Evolutionary conservation across 352 stramenopile genomes (phyloP).

Genomic region (Phytophthora foliorum): DNA sequence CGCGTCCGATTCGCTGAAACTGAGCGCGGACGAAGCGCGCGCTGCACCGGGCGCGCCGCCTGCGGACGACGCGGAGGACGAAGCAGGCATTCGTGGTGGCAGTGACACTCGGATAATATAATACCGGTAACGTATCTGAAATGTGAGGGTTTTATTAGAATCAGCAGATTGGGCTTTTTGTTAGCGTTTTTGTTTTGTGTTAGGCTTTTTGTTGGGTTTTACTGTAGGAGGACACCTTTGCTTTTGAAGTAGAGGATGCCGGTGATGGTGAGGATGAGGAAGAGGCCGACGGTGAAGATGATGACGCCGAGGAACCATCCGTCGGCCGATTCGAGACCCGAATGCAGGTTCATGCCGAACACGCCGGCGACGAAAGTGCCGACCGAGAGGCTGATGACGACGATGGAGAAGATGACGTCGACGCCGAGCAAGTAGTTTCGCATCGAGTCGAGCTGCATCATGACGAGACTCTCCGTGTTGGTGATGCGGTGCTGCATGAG

Average conservation of each 20-base stretch:
- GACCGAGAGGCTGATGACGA: conserved; percentile 66
- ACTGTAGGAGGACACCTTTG: conserved; percentile 62
- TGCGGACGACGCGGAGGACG: background rate
- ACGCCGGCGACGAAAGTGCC: conserved; percentile 66
- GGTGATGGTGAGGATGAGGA: conserved; percentile 45
- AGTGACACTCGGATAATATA: background rate
- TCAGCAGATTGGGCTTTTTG: background rate
- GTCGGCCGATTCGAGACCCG: conserved; percentile 35
- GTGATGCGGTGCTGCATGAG: conserved; percentile 77
- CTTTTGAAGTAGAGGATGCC: conserved; percentile 68
- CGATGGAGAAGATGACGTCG: conserved; percentile 65
- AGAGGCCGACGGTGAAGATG: conserved; percentile 41
- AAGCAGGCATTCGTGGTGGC: background rate
- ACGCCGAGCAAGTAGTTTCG: conserved; percentile 72
- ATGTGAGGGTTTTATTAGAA: too few relatives aligned
- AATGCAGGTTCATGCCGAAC: conserved; percentile 76
- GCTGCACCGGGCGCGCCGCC: conserved; percentile 4
- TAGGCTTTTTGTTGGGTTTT: background rate
- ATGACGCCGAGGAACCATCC: conserved; percentile 52
- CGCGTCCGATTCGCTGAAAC: conserved; percentile 71
- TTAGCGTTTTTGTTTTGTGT: too few relatives aligned
- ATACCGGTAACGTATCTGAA: too few relatives aligned
- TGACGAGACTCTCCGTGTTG: conserved; percentile 78
- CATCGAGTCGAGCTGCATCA: conserved; percentile 76
- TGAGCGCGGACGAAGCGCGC: conserved; percentile 25